Percentiles rank a stretch among this genome's conserved stretches.
Conservation (phyloP, 192 early-diverging fungal genomes). For the Coemansia furcata region DNA sequence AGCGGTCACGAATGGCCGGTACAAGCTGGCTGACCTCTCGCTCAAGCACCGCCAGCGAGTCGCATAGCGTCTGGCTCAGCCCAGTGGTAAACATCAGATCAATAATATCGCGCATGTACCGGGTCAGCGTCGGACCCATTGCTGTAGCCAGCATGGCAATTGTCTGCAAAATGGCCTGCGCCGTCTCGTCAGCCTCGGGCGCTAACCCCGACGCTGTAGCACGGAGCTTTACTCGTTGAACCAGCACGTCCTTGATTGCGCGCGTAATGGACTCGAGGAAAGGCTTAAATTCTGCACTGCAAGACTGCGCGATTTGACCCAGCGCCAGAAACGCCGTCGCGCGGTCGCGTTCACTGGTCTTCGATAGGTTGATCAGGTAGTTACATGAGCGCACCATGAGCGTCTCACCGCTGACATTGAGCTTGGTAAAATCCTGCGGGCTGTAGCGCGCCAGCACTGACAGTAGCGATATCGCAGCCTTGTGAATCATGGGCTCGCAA, state of each 20-base stretch:
- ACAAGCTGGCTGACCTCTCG: slow-evolving; percentile 71
- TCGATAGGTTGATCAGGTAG: slow-evolving; percentile 70
- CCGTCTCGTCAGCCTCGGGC: slow-evolving; percentile 45
- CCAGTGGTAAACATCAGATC: slow-evolving; percentile 89
- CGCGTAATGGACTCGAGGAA: slow-evolving; percentile 72
- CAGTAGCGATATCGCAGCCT: slow-evolving; percentile 76
- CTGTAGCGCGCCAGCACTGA: slow-evolving; percentile 80
- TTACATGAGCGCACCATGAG: slow-evolving; percentile 71
- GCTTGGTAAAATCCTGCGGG: slow-evolving; percentile 57
- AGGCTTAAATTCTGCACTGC: slow-evolving; percentile 70
- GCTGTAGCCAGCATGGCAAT: slow-evolving; percentile 85
- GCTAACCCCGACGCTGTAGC: background rate
- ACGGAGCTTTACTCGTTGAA: slow-evolving; percentile 43
- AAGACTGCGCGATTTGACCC: slow-evolving; percentile 77
- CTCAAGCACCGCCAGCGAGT: slow-evolving; percentile 74
- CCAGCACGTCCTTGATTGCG: slow-evolving; percentile 71
- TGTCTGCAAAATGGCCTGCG: slow-evolving; percentile 71
- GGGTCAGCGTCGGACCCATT: slow-evolving; percentile 79
- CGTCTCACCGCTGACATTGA: slow-evolving; percentile 40
- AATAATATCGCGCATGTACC: slow-evolving; percentile 77
- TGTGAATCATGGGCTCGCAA: slow-evolving; percentile 70
- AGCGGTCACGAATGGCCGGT: slow-evolving; percentile 80
- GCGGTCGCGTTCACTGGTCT: slow-evolving; percentile 54
- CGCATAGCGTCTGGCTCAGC: slow-evolving; percentile 74
- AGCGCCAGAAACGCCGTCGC: slow-evolving; percentile 76